Percentiles rank a stretch among this genome's conserved stretches.
These are phyloP conservation scores for Ogataea dorogensis DNA, from an alignment of 805 yeast species.

Conservation along the genomic window DNA sequence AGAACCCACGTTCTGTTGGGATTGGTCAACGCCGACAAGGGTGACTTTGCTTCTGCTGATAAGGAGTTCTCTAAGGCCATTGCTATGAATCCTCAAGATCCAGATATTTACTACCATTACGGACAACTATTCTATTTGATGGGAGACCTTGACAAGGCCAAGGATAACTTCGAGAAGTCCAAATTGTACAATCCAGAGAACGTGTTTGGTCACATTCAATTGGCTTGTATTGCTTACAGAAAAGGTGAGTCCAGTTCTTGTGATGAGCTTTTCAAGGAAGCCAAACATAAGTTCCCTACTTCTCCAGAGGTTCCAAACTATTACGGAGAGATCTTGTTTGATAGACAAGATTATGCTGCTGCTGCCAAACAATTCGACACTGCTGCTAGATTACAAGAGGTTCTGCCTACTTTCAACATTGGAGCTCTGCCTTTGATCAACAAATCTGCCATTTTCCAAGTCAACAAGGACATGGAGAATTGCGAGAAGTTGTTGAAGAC, in stretches of 20 bases:
- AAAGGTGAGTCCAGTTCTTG: constrained; percentile 60
- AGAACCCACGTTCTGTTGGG: constrained; percentile 83
- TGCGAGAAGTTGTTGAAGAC: constrained; percentile 65
- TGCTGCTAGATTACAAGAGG: constrained; percentile 79
- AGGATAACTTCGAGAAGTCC: constrained; percentile 71
- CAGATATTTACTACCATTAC: constrained; percentile 89
- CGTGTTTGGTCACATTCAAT: constrained; percentile 83
- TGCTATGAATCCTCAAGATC: constrained; percentile 61
- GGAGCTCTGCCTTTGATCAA: constrained; percentile 89
- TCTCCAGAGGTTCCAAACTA: constrained; percentile 92
- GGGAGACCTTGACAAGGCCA: constrained; percentile 71
- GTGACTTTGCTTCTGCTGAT: constrained; percentile 57
- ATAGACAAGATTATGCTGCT: constrained; percentile 64
- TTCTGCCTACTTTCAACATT: constrained; percentile 63
- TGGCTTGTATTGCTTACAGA: constrained; percentile 89
- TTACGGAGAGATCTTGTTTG: constrained; percentile 90
- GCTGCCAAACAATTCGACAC: constrained; percentile 84
- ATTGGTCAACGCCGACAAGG: constrained; percentile 77
- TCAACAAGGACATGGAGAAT: constrained; percentile 51
- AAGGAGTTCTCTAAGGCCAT: constrained; percentile 72
- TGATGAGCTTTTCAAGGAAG: constrained; percentile 61
- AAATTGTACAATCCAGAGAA: constrained; percentile 71
- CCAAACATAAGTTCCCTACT: constrained; percentile 74
- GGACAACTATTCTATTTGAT: constrained; percentile 89
- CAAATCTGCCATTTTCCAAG: constrained; percentile 73